These are phyloP conservation scores for Jatropha podagrica DNA, from an alignment of 441 rosid species.

Conservation along the genomic window DNA sequence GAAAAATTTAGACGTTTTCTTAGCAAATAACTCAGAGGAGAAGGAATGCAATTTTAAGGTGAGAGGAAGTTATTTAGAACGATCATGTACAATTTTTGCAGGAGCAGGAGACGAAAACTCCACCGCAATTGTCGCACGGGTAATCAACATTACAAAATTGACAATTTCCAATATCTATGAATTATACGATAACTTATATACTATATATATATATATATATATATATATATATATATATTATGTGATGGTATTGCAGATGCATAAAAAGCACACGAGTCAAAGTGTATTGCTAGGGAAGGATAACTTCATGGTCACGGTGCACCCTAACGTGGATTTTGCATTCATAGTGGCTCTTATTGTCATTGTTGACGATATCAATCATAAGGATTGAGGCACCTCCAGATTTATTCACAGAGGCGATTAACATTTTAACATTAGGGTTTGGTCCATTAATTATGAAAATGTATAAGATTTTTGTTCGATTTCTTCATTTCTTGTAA, in stretches of 20 bases:
- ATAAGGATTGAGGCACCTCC: not conserved
- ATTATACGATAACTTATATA: too few species aligned
- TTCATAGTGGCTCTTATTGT: constrained; percentile 51
- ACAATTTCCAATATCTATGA: too few species aligned
- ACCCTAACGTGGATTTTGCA: constrained; percentile 59
- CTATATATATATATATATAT: too few species aligned
- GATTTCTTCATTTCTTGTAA: too few species aligned
- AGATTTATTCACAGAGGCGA: too few species aligned
- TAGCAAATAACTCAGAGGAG: constrained; percentile 3
- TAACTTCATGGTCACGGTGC: constrained; percentile 51
- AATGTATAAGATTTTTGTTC: too few species aligned
- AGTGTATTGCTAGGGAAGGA: constrained; percentile 47
- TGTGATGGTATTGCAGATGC: constrained; percentile 43
- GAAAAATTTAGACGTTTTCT: not conserved
- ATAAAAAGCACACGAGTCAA: constrained; percentile 39
- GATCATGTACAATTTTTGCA: not conserved
- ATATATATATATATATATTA: too few species aligned
- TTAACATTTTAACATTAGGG: too few species aligned
- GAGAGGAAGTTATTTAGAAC: not conserved
- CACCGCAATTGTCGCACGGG: constrained; percentile 1
- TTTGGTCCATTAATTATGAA: too few species aligned
- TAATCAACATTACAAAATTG: not conserved
- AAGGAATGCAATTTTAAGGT: constrained; percentile 7
- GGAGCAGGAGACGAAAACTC: constrained; percentile 4
- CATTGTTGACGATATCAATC: constrained; percentile 52